Percentiles rank a stretch among this genome's conserved stretches.
phyloP scores from a whole-genome alignment of 2,329 filamentous ascomycete species.

The Metarhizium guizhouense region DNA sequence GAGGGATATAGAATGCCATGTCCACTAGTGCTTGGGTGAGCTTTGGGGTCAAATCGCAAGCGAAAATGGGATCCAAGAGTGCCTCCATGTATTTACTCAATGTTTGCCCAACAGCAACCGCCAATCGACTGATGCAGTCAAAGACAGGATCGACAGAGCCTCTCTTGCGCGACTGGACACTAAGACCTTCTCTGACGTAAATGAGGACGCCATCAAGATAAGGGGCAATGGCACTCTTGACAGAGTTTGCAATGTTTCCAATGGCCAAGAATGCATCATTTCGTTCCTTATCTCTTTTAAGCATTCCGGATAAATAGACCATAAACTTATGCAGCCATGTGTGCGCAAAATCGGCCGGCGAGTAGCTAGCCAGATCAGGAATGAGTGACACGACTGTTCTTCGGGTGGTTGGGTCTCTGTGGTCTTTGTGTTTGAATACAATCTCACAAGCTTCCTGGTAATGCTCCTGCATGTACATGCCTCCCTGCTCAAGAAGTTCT shows the following conservation, averaged over 20 bases:
- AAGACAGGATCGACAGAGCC: constrained; percentile 74
- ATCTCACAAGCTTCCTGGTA: constrained; percentile 91
- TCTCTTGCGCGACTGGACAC: constrained; percentile 62
- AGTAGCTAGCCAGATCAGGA: constrained; percentile 85
- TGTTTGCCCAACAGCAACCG: constrained; percentile 89
- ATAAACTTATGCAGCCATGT: constrained; percentile 92
- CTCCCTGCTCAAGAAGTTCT: constrained; percentile 85
- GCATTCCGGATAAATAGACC: constrained; percentile 86
- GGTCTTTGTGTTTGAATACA: constrained; percentile 85
- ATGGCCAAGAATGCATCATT: constrained; percentile 95
- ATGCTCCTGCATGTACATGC: constrained; percentile 98
- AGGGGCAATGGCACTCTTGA: constrained; percentile 88
- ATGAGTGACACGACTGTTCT: constrained; percentile 87
- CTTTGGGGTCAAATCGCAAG: constrained; percentile 87
- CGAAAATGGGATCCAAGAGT: constrained; percentile 90
- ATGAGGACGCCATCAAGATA: constrained; percentile 92
- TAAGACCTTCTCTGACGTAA: constrained; percentile 85
- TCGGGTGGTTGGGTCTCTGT: constrained; percentile 78
- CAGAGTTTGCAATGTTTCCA: constrained; percentile 90
- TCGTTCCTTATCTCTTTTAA: constrained; percentile 90
- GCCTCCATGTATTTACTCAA: constrained; percentile 98
- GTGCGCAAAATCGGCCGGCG: constrained; percentile 80
- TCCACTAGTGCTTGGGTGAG: constrained; percentile 93
- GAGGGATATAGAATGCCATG: constrained; percentile 97
- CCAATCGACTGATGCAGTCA: constrained; percentile 93